phyloP scores from a whole-genome alignment of 352 stramenopile genomes.

The Globisporangium mamillatum region DNA sequence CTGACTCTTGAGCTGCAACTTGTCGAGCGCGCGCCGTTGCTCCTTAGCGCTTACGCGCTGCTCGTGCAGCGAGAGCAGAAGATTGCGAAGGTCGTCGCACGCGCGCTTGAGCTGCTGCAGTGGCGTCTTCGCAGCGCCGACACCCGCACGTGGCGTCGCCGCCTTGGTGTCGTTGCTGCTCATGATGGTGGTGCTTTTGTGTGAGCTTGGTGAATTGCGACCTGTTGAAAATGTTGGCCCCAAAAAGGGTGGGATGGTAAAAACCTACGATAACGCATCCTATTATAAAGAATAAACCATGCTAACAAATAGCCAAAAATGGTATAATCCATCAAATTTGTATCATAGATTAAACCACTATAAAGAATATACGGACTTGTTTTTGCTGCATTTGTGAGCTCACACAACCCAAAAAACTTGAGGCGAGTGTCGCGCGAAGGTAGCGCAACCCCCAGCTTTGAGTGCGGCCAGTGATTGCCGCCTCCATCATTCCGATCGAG shows the following conservation, averaged over 20 bases:
- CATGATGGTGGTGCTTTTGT: not conserved
- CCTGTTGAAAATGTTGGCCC: slow-evolving; percentile 2
- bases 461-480: slow-evolving; percentile 17
- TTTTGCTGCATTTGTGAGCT: not conserved
- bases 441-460: not conserved
- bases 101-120: slow-evolving; percentile 54
- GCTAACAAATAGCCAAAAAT: no score
- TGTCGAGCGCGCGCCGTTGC: slow-evolving; percentile 25
- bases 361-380: not conserved
- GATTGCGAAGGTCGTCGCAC: slow-evolving; percentile 40
- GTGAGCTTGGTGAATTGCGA: slow-evolving; percentile 3
- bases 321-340: not conserved
- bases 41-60: slow-evolving; percentile 23
- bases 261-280: not conserved
- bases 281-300: slow-evolving; percentile 1
- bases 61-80: slow-evolving; percentile 39
- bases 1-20: slow-evolving; percentile 43
- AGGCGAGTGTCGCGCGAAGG: slow-evolving; percentile 15
- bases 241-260: not conserved
- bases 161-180: not conserved
- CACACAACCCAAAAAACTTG: not conserved
- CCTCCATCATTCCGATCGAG: not conserved
- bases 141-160: slow-evolving; percentile 4
- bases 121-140: slow-evolving; percentile 15
- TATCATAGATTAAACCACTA: not conserved